Evolutionary conservation across 805 yeast genomes (phyloP).

Genomic region (Wickerhamomyces canadensis): DNA sequence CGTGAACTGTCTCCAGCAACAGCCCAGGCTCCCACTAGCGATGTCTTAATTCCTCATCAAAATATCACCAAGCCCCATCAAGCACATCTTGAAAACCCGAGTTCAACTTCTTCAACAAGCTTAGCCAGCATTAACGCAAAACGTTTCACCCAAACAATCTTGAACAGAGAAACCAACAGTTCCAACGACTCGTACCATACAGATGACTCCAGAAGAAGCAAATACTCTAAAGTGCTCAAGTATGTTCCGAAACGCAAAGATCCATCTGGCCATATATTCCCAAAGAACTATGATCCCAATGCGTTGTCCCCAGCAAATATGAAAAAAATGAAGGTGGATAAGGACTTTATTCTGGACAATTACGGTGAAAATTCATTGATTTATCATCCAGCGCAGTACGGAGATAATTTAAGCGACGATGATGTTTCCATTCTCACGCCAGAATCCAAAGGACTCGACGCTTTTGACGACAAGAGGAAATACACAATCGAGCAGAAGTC

Average conservation of each 20-base stretch:
- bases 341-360: not conserved
- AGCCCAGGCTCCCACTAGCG: too few species aligned
- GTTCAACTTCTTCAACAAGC: too few species aligned
- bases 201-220: too few species aligned
- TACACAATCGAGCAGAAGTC: too few species aligned
- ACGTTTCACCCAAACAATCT: too few species aligned
- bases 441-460: not conserved
- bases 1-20: too few species aligned
- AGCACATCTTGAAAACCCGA: too few species aligned
- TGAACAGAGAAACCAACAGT: too few species aligned
- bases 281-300: not conserved
- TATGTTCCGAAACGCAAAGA: not conserved
- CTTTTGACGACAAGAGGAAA: not conserved
- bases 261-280: not conserved
- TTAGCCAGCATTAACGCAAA: too few species aligned
- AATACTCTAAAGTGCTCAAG: not conserved
- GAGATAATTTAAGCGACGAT: constrained; percentile 12
- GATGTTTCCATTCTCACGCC: constrained; percentile 9
- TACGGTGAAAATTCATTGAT: constrained; percentile 6
- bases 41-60: too few species aligned
- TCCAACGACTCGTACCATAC: too few species aligned
- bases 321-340: not conserved
- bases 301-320: not conserved
- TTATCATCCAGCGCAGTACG: constrained; percentile 10
- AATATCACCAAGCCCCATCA: too few species aligned